phyloP scores from a whole-genome alignment of 2,329 filamentous ascomycete species.

The Cytospora piceicola region DNA sequence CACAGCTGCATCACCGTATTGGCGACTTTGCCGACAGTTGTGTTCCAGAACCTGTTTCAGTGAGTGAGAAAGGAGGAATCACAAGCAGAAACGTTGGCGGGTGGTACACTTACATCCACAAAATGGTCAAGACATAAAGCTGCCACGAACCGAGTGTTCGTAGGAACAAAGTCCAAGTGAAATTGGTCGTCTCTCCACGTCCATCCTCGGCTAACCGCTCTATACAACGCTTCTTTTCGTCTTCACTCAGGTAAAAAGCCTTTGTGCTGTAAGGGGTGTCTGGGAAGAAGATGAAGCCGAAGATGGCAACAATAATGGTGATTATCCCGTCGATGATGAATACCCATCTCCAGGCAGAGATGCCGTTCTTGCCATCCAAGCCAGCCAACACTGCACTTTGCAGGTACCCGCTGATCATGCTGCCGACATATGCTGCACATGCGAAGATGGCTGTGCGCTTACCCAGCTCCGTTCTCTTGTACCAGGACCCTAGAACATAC shows the following conservation, averaged over 20 bases:
- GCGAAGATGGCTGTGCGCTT: conserved; percentile 67
- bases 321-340: conserved; percentile 55
- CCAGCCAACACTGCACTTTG: conserved; percentile 49
- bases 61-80: neutral
- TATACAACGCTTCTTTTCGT: conserved; percentile 47
- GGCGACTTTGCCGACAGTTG: conserved; percentile 37
- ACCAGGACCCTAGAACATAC: conserved; percentile 61
- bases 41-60: conserved; percentile 35
- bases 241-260: conserved; percentile 42
- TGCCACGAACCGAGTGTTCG: conserved; percentile 35
- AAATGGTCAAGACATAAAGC: conserved; percentile 36
- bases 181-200: conserved; percentile 33
- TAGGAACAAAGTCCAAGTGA: conserved; percentile 35
- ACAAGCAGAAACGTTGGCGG: neutral
- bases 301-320: conserved; percentile 54
- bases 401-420: conserved; percentile 62
- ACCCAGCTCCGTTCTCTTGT: conserved; percentile 61
- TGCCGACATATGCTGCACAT: conserved; percentile 61
- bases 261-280: conserved; percentile 47
- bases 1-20: conserved; percentile 38
- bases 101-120: conserved; percentile 35
- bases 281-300: conserved; percentile 53
- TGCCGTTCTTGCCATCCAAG: conserved; percentile 47
- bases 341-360: conserved; percentile 57
- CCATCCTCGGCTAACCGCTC: conserved; percentile 38